Evolutionary conservation across 2,329 filamentous ascomycete species (phyloP), one percentile per base, ranked within the genome.

Genomic region (Diaporthe citrichinensis): DNA sequence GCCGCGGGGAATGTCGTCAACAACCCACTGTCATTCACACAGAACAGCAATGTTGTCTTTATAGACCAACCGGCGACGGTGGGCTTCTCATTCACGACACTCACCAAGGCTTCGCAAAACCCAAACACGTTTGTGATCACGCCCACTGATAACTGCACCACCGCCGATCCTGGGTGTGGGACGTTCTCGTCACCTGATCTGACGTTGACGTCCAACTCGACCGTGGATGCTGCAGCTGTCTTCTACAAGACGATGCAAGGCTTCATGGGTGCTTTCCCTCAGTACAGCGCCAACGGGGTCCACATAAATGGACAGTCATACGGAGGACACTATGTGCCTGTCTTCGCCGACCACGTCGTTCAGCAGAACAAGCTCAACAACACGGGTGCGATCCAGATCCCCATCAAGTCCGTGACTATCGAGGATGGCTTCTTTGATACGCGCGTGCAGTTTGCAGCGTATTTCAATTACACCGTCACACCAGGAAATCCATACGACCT

Each of bases 11-110:
- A 85, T 55, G 82, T 86, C 28, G 84, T 87, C 74, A 68, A 83
- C 23, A 91, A 91, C 73, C 88, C 88, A 0, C 90, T 86, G 84
- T 86, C 87, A 34, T 90, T 88, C 88, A 88, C 90, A 79, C 84
- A 86, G 72, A 86, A 84, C 62, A 87, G 87, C 39, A 90, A 90
- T 77, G 81, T 91, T 75, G 78, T 87, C 28, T 87, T 86, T 74
- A 81, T 87, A 74, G 85, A 86, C 79, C 84, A 86, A 80, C 90
- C 90, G 28, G 90, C 90, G 68, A 90, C 92, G 79, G 87, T 92
- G 23, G 88, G 88, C 25, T 88, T 91, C 76, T 91, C 89, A 1
- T 88, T 87, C 78, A 69, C 10, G 74, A 78, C 14, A 44, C 76
- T 6, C 78, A 76, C 55, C 74, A 75, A 17, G 73, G 78, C 1